These are phyloP conservation scores for Aureoboletus auriporus DNA, from an alignment of 768 basidiomycete species.

Conservation along the genomic window DNA sequence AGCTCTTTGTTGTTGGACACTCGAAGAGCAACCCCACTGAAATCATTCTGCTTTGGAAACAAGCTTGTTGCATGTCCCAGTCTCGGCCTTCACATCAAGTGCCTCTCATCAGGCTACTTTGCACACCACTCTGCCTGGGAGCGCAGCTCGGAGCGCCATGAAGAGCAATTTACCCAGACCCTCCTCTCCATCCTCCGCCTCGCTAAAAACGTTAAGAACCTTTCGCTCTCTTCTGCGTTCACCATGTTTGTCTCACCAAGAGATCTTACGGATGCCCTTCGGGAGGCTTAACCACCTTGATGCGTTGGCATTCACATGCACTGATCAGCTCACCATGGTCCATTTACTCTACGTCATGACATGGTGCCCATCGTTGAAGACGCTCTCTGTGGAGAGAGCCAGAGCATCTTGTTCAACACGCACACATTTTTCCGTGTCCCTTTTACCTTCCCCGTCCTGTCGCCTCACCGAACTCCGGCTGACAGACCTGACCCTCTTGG, in stretches of 20 bases:
- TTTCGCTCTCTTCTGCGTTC: background rate
- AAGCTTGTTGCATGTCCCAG: background rate
- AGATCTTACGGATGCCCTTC: background rate
- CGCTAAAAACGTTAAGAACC: conserved; percentile 1
- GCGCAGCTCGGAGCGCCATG: too few species aligned
- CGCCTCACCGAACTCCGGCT: conserved; percentile 1
- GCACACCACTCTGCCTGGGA: conserved; percentile 6
- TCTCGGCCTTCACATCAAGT: conserved; percentile 5
- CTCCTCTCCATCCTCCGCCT: conserved; percentile 4
- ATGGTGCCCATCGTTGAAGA: conserved; percentile 9
- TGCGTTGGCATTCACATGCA: background rate
- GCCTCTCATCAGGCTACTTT: conserved; percentile 6
- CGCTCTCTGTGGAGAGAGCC: background rate
- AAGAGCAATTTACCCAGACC: background rate
- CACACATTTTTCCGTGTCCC: background rate
- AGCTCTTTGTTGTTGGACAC: background rate
- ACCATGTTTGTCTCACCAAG: background rate
- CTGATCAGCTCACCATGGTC: background rate
- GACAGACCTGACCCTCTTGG: background rate
- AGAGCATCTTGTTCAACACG: background rate
- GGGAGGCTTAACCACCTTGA: background rate
- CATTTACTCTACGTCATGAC: conserved; percentile 1
- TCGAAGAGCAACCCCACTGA: conserved; percentile 1
- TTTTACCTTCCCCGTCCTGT: background rate
- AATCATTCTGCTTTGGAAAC: background rate